These are phyloP conservation scores for Termitomyces sp. DNA, from an alignment of 768 basidiomycete genomes.

Conservation along the genomic window DNA sequence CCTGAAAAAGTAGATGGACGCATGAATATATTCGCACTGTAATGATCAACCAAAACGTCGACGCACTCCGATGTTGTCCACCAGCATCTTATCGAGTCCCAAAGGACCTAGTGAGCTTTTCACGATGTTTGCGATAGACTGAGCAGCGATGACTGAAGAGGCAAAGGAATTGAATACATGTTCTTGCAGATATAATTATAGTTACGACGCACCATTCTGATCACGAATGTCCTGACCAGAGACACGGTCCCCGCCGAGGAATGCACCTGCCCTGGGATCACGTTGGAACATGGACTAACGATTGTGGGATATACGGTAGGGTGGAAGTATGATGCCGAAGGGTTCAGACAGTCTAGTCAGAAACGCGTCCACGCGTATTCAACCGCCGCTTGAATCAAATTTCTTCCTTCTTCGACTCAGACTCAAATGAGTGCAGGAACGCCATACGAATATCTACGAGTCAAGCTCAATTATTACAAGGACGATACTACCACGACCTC, in stretches of 20 bases:
- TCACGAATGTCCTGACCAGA: slow-evolving; percentile 95
- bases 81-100: slow-evolving; percentile 95
- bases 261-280: slow-evolving; percentile 87
- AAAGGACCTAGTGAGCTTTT: slow-evolving; percentile 95
- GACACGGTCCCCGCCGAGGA: slow-evolving; percentile 90
- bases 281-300: slow-evolving; percentile 69
- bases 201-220: slow-evolving; percentile 73
- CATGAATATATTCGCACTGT: slow-evolving; percentile 2
- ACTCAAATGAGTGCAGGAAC: too few species aligned
- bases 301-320: slow-evolving; percentile 3
- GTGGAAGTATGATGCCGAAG: not conserved
- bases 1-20: slow-evolving; percentile 39
- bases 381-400: slow-evolving; percentile 17
- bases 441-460: too few species aligned
- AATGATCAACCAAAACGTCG: not conserved
- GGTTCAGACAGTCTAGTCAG: slow-evolving; percentile 2
- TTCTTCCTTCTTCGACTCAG: not conserved
- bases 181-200: not conserved
- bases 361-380: slow-evolving; percentile 22
- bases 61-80: slow-evolving; percentile 93
- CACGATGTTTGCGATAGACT: slow-evolving; percentile 95
- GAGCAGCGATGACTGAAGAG: slow-evolving; percentile 81
- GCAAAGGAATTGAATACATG: slow-evolving; percentile 1
- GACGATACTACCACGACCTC: too few species aligned
- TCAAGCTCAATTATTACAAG: too few species aligned